phyloP scores from a whole-genome alignment of 768 basidiomycete genomes.

The Amanita rimosa region DNA sequence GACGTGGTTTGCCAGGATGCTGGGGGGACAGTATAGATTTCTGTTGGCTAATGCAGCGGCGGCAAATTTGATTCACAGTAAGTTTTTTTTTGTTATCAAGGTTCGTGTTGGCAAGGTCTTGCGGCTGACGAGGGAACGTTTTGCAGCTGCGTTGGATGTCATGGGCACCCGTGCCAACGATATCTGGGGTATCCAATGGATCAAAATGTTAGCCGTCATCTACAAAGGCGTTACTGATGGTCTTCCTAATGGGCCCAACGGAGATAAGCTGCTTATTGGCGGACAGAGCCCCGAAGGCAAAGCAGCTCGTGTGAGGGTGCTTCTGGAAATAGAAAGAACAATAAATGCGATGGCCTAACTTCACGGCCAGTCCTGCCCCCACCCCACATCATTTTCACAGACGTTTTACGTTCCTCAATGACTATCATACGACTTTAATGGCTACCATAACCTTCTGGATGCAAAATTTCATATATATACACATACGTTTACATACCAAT shows the following conservation, averaged over 20 bases:
- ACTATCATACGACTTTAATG: neutral
- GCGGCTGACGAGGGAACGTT: neutral
- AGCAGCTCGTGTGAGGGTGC: conserved; percentile 34
- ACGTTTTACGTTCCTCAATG: neutral
- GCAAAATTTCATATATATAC: no score
- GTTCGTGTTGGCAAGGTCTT: neutral
- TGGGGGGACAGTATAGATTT: conserved; percentile 27
- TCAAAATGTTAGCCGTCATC: conserved; percentile 56
- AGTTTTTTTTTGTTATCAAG: conserved; percentile 19
- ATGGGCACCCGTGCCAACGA: conserved; percentile 47
- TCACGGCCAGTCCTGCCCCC: neutral
- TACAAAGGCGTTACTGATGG: conserved; percentile 54
- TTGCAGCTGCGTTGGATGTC: conserved; percentile 58
- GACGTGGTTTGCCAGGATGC: conserved; percentile 60
- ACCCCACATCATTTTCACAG: neutral
- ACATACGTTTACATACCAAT: neutral
- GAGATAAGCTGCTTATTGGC: conserved; percentile 31
- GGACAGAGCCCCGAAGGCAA: conserved; percentile 49
- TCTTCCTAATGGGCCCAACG: conserved; percentile 23
- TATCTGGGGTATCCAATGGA: conserved; percentile 73
- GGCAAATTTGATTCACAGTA: conserved; percentile 60
- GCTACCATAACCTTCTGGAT: neutral
- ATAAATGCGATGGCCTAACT: neutral
- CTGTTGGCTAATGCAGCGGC: conserved; percentile 49
- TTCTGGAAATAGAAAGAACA: conserved; percentile 5